phyloP scores from a whole-genome alignment of 768 basidiomycete species.

The Lactarius hatsudake region DNA sequence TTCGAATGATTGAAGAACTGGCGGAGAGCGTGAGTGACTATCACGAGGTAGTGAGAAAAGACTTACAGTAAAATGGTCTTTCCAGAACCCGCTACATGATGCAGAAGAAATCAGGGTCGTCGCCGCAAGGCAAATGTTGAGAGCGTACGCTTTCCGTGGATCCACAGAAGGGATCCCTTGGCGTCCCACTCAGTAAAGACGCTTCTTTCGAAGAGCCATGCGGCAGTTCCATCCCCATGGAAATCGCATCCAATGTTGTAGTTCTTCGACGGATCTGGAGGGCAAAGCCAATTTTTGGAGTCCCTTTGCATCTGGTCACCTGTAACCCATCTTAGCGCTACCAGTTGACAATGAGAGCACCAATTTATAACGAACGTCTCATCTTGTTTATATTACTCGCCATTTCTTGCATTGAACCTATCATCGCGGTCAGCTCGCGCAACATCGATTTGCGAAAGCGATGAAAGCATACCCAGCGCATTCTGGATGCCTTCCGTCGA shows the following conservation, averaged over 20 bases:
- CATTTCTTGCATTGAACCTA: background rate
- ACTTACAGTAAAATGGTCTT: slow-evolving; percentile 9
- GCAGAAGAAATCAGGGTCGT: background rate
- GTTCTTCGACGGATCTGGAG: slow-evolving; percentile 11
- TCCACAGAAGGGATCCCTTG: background rate
- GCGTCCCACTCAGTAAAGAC: background rate
- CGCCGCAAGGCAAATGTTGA: background rate
- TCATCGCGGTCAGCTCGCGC: background rate
- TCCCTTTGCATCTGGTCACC: background rate
- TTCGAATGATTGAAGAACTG: slow-evolving; percentile 1
- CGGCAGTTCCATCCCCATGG: background rate
- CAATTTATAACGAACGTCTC: background rate
- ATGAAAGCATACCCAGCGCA: background rate
- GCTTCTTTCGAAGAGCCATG: background rate
- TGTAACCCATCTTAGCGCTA: background rate
- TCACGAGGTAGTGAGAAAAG: background rate
- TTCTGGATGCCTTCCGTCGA: background rate
- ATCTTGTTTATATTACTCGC: background rate
- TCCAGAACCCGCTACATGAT: slow-evolving; percentile 1
- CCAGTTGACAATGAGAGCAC: background rate
- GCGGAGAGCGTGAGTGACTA: background rate
- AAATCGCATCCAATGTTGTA: background rate
- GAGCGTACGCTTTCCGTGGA: slow-evolving; percentile 12
- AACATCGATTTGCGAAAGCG: background rate
- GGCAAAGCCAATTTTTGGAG: slow-evolving; percentile 1